Base-by-base conservation (phyloP, 345 rosid genomes). In the Gossypium turneri region DNA sequence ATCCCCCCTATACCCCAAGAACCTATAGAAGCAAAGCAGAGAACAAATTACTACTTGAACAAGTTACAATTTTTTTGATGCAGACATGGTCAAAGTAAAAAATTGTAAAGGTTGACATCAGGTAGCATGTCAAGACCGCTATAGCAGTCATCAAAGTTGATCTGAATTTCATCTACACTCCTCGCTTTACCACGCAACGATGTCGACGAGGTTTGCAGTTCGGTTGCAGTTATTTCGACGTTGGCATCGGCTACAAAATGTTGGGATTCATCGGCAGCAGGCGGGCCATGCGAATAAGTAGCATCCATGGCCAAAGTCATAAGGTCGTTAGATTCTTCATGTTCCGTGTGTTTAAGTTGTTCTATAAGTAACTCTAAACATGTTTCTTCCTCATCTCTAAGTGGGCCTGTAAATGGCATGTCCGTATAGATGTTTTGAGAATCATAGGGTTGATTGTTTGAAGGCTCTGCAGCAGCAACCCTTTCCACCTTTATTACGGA, bases 361-460 rank as follows among this genome's bases (percentile, higher is more conserved):
- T 86, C 88, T 2, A 83, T 81, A 1, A 87, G 89, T 55, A 83
- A 67, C 17, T 81, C 90, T 19, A 85, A 65, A 20, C 88, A 80
- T 67, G 79, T 84, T 20, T 87, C 90, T 53, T 86, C 98, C 59
- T 88, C 97, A 11, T 88, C 88, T 51, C 22, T 69, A 29, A 22
- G 74, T 81, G 56, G 82, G 80, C 29, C 67, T 47, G 74, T 73
- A 48, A 19, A 58, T 75, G 20, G 64, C 43, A 24, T 66, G 55
- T 2, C 70, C 16, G 7, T 58, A 34, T 68, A 8, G 12, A 62
- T 25, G 25, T 22, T 9, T 3, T 15, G 88, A 34, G 41, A 34
- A 34, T 34, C 41, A 34, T 5, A 34, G 41, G 41, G 17, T 20
- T 24, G 72, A 67, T 12, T 68, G 67, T 57, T 51, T 51, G 72